Conservation (phyloP, 2,329 filamentous ascomycete species). For the Trichoderma sp. region DNA sequence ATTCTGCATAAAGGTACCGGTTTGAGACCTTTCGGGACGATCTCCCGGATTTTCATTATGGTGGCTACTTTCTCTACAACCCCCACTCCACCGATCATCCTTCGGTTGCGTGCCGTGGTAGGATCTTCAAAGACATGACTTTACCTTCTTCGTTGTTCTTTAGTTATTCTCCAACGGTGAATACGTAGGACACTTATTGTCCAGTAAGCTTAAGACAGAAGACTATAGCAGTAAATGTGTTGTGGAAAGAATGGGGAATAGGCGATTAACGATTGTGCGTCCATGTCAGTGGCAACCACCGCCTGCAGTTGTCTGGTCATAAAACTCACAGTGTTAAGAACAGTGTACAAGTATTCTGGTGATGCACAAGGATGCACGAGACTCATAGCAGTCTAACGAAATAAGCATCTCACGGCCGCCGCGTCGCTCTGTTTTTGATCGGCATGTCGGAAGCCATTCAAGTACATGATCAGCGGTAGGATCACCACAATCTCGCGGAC, state of each 20-base stretch:
- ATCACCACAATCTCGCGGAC: background rate
- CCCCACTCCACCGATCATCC: background rate
- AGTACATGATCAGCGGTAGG: background rate
- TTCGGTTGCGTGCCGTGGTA: background rate
- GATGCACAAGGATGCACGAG: background rate
- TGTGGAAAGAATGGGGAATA: background rate
- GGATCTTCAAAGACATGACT: background rate
- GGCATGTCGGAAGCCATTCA: background rate
- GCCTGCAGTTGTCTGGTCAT: background rate
- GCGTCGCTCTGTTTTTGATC: background rate
- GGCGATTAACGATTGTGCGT: background rate
- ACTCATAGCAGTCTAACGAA: background rate
- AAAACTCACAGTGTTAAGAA: background rate
- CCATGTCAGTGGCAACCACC: background rate
- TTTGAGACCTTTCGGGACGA: background rate
- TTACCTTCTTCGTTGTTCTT: too few relatives aligned
- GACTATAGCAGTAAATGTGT: background rate
- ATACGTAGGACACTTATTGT: background rate
- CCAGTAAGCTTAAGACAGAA: background rate
- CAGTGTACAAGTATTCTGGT: background rate
- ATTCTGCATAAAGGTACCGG: background rate
- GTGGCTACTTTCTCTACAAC: background rate
- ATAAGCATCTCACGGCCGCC: background rate
- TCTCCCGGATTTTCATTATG: background rate
- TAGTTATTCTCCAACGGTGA: background rate